Evolutionary conservation across 2,329 filamentous ascomycete species (phyloP).

Genomic region (Xylaria sp.): DNA sequence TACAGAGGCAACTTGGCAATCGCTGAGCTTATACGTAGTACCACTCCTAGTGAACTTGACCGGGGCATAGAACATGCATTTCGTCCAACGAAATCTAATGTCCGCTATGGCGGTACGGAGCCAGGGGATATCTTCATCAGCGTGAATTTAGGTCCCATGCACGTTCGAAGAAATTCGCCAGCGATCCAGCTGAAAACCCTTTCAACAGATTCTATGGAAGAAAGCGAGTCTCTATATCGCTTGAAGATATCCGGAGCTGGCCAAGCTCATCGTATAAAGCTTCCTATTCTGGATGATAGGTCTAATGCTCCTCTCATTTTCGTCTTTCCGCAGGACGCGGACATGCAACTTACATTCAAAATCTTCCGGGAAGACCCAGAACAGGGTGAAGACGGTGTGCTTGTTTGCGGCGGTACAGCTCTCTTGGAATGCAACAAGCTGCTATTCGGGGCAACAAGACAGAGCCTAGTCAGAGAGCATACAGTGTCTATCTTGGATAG

Average conservation of each 20-base stretch:
- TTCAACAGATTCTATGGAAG: background rate
- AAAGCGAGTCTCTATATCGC: background rate
- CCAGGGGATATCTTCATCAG: background rate
- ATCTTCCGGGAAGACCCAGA: slow-evolving; percentile 25
- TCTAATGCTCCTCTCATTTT: slow-evolving; percentile 42
- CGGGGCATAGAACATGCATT: background rate
- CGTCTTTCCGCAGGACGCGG: slow-evolving; percentile 25
- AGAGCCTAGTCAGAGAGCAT: slow-evolving; percentile 49
- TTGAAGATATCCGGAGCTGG: slow-evolving; percentile 32
- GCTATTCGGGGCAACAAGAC: slow-evolving; percentile 44
- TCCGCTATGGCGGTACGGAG: background rate
- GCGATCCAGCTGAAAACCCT: slow-evolving; percentile 1
- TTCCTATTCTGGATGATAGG: slow-evolving; percentile 45
- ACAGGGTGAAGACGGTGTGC: slow-evolving; percentile 11
- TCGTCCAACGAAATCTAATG: background rate
- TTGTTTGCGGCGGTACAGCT: slow-evolving; percentile 46
- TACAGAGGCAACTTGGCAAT: slow-evolving; percentile 49
- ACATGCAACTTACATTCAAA: slow-evolving; percentile 39
- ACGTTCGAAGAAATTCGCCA: slow-evolving; percentile 14
- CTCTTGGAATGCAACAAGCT: slow-evolving; percentile 42
- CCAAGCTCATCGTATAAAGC: slow-evolving; percentile 26
- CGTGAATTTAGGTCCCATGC: slow-evolving; percentile 24
- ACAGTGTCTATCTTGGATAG: slow-evolving; percentile 49
- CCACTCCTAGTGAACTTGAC: too few relatives aligned
- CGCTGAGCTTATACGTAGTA: slow-evolving; percentile 35